A percentile compares a stretch with the other conserved stretches of the same genome.
phyloP scores from a whole-genome alignment of 805 yeast genomes.

The Dipodascopsis tothii region DNA sequence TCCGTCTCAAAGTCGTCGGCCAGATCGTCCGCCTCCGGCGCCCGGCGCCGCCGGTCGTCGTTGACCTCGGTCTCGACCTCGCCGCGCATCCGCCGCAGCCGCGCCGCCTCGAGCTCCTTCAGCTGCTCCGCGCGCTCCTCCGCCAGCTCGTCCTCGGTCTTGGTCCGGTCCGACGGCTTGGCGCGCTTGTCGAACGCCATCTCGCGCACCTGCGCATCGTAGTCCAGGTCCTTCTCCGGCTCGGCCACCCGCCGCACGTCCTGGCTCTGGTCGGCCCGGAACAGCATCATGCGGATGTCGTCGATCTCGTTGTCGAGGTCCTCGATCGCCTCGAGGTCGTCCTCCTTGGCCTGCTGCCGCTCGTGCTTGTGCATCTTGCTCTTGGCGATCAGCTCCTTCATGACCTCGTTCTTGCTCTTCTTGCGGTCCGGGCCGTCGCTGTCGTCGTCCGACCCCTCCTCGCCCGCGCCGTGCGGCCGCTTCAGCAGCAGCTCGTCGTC shows the following conservation, averaged over 20 bases:
- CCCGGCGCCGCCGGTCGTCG: constrained; percentile 47
- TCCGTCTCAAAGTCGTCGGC: constrained; percentile 27
- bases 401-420: constrained; percentile 37
- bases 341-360: constrained; percentile 35
- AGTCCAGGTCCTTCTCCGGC: constrained; percentile 27
- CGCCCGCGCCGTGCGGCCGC: constrained; percentile 25
- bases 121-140: constrained; percentile 31
- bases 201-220: constrained; percentile 34
- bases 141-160: constrained; percentile 38
- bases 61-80: constrained; percentile 26
- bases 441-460: constrained; percentile 30
- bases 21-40: constrained; percentile 26
- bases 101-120: constrained; percentile 30
- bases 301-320: constrained; percentile 33
- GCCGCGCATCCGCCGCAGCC: constrained; percentile 35
- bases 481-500: too few species aligned
- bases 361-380: constrained; percentile 37
- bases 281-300: constrained; percentile 22
- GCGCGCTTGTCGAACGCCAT: constrained; percentile 38
- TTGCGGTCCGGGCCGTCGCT: constrained; percentile 35
- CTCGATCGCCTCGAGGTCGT: constrained; percentile 33
- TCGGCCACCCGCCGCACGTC: constrained; percentile 1
- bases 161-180: constrained; percentile 37
- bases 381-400: constrained; percentile 39
- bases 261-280: constrained; percentile 1